Base-by-base conservation (phyloP, 805 yeast genomes). In the Yarrowia keelungensis region DNA sequence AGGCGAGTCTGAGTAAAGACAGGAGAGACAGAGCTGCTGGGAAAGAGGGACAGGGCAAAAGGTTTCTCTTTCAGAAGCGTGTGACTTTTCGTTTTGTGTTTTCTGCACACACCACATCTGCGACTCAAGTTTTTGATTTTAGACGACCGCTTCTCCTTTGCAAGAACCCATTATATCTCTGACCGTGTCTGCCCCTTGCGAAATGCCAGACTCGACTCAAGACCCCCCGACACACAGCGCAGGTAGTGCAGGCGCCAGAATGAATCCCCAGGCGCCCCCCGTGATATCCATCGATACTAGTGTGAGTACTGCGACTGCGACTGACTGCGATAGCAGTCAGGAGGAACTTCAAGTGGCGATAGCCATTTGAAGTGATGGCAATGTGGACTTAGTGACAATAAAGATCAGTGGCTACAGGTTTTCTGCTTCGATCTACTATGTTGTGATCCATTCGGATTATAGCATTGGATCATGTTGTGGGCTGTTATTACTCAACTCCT, bases 211-310 rank as follows among this genome's bases (percentile, higher is more conserved):
- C 47, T n/a, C 64, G 47, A 42, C 64, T 5, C 49, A 10, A 4
- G 42, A 56, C 22, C 64, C 62, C 45, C 36, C 47, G 41, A 56
- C 64, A 41, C 47, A 26, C 3, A 11, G 22, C 47, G 19, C 26
- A 26, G 39, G 49, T 26, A 43, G 51, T 9, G 16, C 42, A 32
- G 51, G 65, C 32, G 51, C 65, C 11, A 41, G 39, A 62, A 62
- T 49, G 56, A 49, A 39, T 9, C 56, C 54, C 38, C 67, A 62
- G 39, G 67, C 36, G 38, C 67, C 67, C 15, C 67, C 67, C 38
- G 56, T 49, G 56, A 62, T 62, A 47, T 62, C 67, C 67, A 62
- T 62, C 47, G 67, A 62, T 32, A 62, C 67, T 12, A 62, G 67
- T 12, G 67, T 62, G 47, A 62, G 67, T 62, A 38, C 16, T 10